Percentiles rank a stretch among this genome's conserved stretches.
phyloP scores from a whole-genome alignment of 129 eudicot species.

The Lactuca sativa region DNA sequence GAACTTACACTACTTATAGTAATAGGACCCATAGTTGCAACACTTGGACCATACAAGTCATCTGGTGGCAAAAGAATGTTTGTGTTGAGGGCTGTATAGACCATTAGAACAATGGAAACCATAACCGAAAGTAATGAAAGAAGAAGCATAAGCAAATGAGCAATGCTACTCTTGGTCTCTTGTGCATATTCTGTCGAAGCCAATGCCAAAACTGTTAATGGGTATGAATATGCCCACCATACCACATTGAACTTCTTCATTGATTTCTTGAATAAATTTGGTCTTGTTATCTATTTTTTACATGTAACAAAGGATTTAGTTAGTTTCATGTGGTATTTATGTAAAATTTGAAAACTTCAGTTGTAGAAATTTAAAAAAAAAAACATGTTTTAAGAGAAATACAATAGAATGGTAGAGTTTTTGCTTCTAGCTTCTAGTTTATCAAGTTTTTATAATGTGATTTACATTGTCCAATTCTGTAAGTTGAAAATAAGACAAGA shows the following conservation, averaged over 20 bases:
- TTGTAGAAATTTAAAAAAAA: too few species aligned
- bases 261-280: slow-evolving; percentile 57
- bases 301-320: slow-evolving; percentile 5
- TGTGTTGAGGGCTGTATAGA: slow-evolving; percentile 49
- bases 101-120: slow-evolving; percentile 48
- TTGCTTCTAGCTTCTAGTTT: too few species aligned
- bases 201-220: slow-evolving; percentile 51
- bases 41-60: slow-evolving; percentile 23
- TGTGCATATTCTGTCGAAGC: slow-evolving; percentile 61
- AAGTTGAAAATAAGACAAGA: too few species aligned
- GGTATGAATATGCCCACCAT: slow-evolving; percentile 73
- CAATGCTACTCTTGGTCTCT: slow-evolving; percentile 37
- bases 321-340: neutral
- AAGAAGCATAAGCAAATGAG: slow-evolving; percentile 50
- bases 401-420: too few species aligned
- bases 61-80: slow-evolving; percentile 33
- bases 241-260: slow-evolving; percentile 64
- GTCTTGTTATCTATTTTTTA: slow-evolving; percentile 43
- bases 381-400: too few species aligned
- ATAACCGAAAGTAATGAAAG: slow-evolving; percentile 50
- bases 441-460: too few species aligned
- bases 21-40: slow-evolving; percentile 6
- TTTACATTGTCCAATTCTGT: too few species aligned
- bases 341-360: too few species aligned
- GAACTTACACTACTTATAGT: slow-evolving; percentile 7